phyloP scores from a whole-genome alignment of 345 rosid species.

The Arabidopsis arenosa region DNA sequence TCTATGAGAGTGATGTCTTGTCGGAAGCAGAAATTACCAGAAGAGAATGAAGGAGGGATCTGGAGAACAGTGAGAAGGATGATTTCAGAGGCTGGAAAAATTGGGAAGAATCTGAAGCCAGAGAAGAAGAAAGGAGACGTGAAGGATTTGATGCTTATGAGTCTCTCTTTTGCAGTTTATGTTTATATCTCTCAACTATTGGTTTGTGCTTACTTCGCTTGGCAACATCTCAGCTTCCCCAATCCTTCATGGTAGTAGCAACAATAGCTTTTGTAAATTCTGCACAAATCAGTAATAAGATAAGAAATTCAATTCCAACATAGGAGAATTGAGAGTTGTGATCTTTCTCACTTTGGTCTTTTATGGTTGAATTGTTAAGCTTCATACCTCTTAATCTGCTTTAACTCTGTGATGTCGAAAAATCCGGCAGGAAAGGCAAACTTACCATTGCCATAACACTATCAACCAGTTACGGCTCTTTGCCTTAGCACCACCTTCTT shows the following conservation, averaged over 20 bases:
- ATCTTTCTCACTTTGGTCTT: constrained; percentile 14
- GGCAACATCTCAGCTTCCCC: constrained; percentile 61
- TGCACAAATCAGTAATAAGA: constrained; percentile 28
- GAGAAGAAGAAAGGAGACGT: constrained; percentile 69
- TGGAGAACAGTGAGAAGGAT: constrained; percentile 29
- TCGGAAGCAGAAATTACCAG: constrained; percentile 40
- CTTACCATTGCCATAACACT: constrained; percentile 33
- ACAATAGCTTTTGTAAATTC: constrained; percentile 26
- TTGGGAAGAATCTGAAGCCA: constrained; percentile 32
- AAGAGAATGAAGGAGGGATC: constrained; percentile 35
- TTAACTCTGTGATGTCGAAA: constrained; percentile 34
- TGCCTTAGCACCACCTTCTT: constrained; percentile 48
- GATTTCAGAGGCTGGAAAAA: constrained; percentile 28
- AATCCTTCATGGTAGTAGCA: constrained; percentile 60
- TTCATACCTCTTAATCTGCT: constrained; percentile 34
- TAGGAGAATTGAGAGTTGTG: not conserved
- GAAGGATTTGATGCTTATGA: constrained; percentile 77
- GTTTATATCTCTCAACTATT: constrained; percentile 79
- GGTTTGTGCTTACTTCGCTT: constrained; percentile 77
- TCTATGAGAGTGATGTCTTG: constrained; percentile 35
- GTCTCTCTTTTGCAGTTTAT: constrained; percentile 85
- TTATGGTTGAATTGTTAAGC: not conserved
- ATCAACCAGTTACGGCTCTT: constrained; percentile 53
- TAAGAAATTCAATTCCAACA: constrained; percentile 14
- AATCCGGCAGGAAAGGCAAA: constrained; percentile 25